Evolutionary conservation across 768 basidiomycete genomes (phyloP).

Genomic region (Agrocybe chaxingu): DNA sequence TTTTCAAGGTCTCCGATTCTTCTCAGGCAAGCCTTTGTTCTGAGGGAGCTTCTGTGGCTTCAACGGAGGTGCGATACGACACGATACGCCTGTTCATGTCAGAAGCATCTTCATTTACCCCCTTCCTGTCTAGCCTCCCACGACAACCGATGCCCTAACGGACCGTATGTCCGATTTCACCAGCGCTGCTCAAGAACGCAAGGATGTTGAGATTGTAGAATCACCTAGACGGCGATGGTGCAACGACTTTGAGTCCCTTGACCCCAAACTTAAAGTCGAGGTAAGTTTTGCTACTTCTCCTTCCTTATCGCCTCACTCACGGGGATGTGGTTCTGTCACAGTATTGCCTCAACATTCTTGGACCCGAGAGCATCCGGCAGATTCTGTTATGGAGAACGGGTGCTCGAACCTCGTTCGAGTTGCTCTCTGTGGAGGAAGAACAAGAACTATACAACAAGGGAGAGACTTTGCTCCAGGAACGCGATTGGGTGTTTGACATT

Average conservation of each 20-base stretch:
- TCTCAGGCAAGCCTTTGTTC: too few relatives aligned
- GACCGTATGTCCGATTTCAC: conserved; percentile 8
- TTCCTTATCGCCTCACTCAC: neutral
- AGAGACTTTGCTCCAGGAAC: conserved; percentile 42
- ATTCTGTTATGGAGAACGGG: conserved; percentile 72
- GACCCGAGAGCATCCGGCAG: conserved; percentile 70
- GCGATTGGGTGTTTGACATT: conserved; percentile 71
- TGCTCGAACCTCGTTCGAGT: conserved; percentile 43
- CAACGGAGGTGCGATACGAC: too few relatives aligned
- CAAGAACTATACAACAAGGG: conserved; percentile 48
- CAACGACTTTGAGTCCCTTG: conserved; percentile 18
- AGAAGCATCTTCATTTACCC: neutral
- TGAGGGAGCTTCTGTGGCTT: too few relatives aligned
- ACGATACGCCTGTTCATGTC: neutral
- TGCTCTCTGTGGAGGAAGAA: conserved; percentile 57
- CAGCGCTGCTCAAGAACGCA: neutral
- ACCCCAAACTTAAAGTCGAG: conserved; percentile 45
- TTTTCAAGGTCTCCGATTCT: too few relatives aligned
- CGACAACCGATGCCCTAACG: neutral
- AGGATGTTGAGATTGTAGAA: neutral
- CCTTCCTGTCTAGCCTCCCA: neutral
- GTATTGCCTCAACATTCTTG: conserved; percentile 72
- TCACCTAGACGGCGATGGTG: conserved; percentile 10
- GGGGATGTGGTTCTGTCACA: conserved; percentile 20
- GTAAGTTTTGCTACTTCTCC: conserved; percentile 27